Percentiles rank a stretch among this genome's conserved stretches.
These are phyloP conservation scores for Sporothrix protearum DNA, from an alignment of 2,329 filamentous ascomycete genomes.

Conservation along the genomic window DNA sequence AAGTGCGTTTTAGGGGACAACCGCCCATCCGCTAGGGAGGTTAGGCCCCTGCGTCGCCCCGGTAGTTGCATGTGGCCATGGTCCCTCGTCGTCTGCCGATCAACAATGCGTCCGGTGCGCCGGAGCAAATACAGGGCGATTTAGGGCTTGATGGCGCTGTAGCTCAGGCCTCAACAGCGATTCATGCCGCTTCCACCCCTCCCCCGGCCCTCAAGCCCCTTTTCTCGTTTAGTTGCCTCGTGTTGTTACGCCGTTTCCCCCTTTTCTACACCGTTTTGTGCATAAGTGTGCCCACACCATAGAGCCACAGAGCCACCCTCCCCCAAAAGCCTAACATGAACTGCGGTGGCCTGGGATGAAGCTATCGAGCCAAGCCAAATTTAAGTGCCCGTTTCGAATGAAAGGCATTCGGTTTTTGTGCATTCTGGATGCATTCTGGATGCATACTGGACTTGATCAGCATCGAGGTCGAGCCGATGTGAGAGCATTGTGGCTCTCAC, in stretches of 20 bases:
- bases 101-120: not conserved
- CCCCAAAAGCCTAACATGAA: constrained; percentile 8
- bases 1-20: not conserved
- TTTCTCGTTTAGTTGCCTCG: not conserved
- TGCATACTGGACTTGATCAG: not conserved
- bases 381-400: not conserved
- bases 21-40: not conserved
- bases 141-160: not conserved
- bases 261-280: not conserved
- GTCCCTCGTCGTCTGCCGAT: not conserved
- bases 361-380: not conserved
- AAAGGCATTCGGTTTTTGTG: too few relatives aligned
- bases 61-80: not conserved
- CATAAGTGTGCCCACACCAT: not conserved
- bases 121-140: not conserved
- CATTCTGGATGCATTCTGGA: not conserved
- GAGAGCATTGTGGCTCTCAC: not conserved
- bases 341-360: not conserved
- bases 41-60: not conserved
- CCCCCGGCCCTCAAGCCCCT: constrained; percentile 4
- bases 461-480: not conserved
- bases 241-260: not conserved
- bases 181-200: not conserved
- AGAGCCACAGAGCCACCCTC: not conserved
- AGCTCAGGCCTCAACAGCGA: not conserved